These are phyloP conservation scores for Mycosphaerella sp. DNA, from an alignment of 2,329 filamentous ascomycete genomes.

Conservation along the genomic window DNA sequence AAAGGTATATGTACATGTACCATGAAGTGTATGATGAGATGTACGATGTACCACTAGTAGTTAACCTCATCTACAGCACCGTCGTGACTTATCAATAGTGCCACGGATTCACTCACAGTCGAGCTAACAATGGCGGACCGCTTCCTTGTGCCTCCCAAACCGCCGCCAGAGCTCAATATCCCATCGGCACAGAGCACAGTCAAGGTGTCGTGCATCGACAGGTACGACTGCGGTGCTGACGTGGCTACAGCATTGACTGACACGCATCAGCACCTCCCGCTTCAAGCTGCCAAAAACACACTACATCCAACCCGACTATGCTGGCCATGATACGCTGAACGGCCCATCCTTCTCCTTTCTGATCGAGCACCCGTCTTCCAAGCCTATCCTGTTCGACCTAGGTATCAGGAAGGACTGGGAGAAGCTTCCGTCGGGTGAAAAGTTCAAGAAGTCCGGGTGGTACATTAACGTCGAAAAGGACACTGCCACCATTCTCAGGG, in stretches of 20 bases:
- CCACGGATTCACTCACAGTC: not conserved
- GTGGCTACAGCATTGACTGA: not conserved
- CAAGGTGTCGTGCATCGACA: conserved; percentile 35
- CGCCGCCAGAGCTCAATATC: conserved; percentile 32
- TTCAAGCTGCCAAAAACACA: conserved; percentile 29
- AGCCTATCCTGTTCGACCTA: conserved; percentile 44
- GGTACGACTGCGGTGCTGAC: conserved; percentile 17
- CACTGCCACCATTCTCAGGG: conserved; percentile 39
- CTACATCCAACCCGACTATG: conserved; percentile 38
- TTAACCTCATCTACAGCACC: too few species aligned
- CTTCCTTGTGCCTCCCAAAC: conserved; percentile 24
- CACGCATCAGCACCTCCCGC: conserved; percentile 29
- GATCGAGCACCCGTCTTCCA: conserved; percentile 42
- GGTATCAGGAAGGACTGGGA: conserved; percentile 44
- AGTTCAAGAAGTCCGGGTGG: conserved; percentile 30
- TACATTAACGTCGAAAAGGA: conserved; percentile 40
- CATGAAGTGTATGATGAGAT: not conserved
- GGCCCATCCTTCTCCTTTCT: conserved; percentile 45
- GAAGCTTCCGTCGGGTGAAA: conserved; percentile 35
- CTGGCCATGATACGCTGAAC: conserved; percentile 34
- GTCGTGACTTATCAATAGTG: too few species aligned
- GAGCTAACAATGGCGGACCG: conserved; percentile 13
- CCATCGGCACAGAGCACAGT: conserved; percentile 30
- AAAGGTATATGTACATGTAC: too few species aligned
- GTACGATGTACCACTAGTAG: too few species aligned